phyloP scores from a whole-genome alignment of 2,329 filamentous ascomycete genomes.

The Pseudopyricularia javanii region DNA sequence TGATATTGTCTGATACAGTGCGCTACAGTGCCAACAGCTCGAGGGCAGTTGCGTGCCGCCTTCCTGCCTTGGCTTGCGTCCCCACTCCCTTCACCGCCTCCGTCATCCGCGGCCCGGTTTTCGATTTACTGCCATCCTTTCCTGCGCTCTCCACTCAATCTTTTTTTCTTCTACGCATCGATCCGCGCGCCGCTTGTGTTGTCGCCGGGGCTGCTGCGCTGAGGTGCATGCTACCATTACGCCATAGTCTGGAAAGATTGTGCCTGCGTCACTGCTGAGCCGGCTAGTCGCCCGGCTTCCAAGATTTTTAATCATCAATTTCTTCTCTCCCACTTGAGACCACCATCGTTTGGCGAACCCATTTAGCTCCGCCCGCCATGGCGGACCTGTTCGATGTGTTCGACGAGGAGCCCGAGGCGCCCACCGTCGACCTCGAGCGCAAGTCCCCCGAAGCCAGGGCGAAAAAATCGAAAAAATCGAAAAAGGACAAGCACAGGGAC shows the following conservation, averaged over 20 bases:
- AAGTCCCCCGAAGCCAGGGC: background rate
- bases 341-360: background rate
- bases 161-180: constrained; percentile 1
- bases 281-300: background rate
- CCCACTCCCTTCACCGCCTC: background rate
- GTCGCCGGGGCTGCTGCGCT: background rate
- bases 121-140: constrained; percentile 1
- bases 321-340: background rate
- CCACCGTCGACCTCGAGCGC: background rate
- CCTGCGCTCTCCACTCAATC: background rate
- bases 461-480: constrained; percentile 19
- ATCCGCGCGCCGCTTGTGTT: background rate
- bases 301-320: background rate
- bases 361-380: background rate
- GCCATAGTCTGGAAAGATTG: background rate
- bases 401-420: constrained; percentile 48
- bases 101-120: background rate
- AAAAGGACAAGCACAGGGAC: constrained; percentile 38
- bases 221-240: background rate
- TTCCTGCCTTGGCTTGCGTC: too few species aligned
- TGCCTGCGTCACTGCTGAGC: background rate
- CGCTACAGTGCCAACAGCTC: too few species aligned
- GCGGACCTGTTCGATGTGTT: constrained; percentile 73
- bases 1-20: too few species aligned
- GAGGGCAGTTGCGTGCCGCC: too few species aligned